A percentile compares a stretch with the other conserved stretches of the same genome.
Evolutionary conservation across 352 stramenopile genomes (phyloP).

Genomic region (Aphanomyces invadans): DNA sequence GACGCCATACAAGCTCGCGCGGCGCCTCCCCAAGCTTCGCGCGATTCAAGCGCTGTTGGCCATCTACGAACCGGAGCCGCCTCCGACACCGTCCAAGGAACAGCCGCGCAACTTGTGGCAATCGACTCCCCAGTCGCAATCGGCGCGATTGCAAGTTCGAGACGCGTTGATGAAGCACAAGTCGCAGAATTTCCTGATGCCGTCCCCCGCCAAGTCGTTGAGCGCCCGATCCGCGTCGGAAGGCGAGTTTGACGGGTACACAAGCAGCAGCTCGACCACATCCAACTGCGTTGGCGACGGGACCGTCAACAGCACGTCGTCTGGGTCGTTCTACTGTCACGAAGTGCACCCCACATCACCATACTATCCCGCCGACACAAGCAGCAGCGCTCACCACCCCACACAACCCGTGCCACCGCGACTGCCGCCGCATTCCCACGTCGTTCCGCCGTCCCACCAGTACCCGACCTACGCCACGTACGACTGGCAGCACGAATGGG

Average conservation of each 20-base stretch:
- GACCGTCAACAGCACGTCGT: neutral
- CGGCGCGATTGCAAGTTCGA: slow-evolving; percentile 18
- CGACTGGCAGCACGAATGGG: slow-evolving; percentile 35
- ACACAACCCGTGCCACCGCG: neutral
- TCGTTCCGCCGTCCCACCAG: neutral
- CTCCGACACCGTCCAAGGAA: neutral
- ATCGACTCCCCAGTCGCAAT: neutral
- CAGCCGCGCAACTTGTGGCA: neutral
- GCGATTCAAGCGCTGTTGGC: slow-evolving; percentile 23
- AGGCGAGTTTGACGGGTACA: slow-evolving; percentile 22
- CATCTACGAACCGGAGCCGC: slow-evolving; percentile 21
- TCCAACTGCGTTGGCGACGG: slow-evolving; percentile 5
- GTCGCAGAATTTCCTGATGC: neutral
- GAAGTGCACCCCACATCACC: neutral
- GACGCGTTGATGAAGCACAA: slow-evolving; percentile 17
- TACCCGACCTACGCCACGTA: slow-evolving; percentile 1
- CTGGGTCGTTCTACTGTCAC: neutral
- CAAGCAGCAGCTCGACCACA: slow-evolving; percentile 18
- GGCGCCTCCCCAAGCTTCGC: slow-evolving; percentile 27
- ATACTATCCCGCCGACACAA: neutral
- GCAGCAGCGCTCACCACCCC: neutral
- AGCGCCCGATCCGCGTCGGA: slow-evolving; percentile 15
- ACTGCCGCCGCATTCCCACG: neutral
- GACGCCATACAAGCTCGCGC: slow-evolving; percentile 55
- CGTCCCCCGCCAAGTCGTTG: slow-evolving; percentile 13